These are phyloP conservation scores for Rasamsonia emersonii DNA, from an alignment of 2,329 filamentous ascomycete genomes.

Conservation along the genomic window DNA sequence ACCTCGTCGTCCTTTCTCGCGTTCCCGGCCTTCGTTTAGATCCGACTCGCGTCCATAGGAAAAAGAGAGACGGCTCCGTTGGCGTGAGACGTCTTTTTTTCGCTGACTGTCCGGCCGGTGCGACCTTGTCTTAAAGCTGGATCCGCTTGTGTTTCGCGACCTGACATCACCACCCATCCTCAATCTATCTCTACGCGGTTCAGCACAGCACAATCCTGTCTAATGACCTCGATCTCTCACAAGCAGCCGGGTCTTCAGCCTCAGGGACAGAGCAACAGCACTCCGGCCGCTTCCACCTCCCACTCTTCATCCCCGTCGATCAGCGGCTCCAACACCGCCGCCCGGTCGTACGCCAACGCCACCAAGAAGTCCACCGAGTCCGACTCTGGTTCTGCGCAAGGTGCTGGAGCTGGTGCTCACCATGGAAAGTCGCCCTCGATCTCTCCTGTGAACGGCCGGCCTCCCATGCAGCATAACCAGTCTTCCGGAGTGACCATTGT, in stretches of 20 bases:
- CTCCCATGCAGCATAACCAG: slow-evolving; percentile 39
- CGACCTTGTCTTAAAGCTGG: no score
- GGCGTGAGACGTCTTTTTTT: no score
- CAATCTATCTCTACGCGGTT: no score
- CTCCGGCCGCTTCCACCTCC: slow-evolving; percentile 37
- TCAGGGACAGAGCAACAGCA: slow-evolving; percentile 41
- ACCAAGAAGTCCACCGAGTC: slow-evolving; percentile 51
- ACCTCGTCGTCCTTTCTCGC: no score
- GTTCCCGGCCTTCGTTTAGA: no score
- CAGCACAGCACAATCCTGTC: no score
- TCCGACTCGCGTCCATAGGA: no score
- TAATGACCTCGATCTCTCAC: slow-evolving; percentile 53
- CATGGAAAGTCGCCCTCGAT: slow-evolving; percentile 56
- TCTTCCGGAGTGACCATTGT: slow-evolving; percentile 46
- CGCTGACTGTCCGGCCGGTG: no score
- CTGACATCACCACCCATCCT: no score
- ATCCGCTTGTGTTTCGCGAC: no score
- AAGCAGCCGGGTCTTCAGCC: slow-evolving; percentile 40
- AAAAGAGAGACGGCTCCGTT: no score
- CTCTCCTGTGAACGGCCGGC: slow-evolving; percentile 79
- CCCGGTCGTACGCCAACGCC: slow-evolving; percentile 54
- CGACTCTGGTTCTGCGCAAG: slow-evolving; percentile 42
- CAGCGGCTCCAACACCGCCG: slow-evolving; percentile 43
- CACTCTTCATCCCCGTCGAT: slow-evolving; percentile 39
- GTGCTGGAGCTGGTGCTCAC: slow-evolving; percentile 44